Evolutionary conservation across 2,329 filamentous ascomycete genomes (phyloP).

Genomic region (Ophiobolus disseminans): DNA sequence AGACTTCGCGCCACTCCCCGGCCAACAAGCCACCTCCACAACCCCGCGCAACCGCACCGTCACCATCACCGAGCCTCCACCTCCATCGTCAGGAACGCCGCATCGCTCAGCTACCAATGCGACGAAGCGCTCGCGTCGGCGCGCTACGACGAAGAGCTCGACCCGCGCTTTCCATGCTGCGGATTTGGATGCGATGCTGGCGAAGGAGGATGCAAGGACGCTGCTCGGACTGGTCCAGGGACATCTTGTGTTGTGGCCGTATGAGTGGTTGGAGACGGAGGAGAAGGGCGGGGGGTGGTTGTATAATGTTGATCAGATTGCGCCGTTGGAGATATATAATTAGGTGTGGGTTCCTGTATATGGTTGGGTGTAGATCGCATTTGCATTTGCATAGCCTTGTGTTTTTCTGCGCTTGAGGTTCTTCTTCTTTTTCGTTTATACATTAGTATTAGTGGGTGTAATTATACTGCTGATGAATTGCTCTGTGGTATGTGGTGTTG

Average conservation of each 20-base stretch:
- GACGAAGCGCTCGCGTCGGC: slow-evolving; percentile 60
- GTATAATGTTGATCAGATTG: slow-evolving; percentile 94
- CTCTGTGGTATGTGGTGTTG: too few relatives aligned
- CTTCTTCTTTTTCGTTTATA: too few relatives aligned
- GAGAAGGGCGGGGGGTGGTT: slow-evolving; percentile 95
- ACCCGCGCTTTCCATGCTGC: slow-evolving; percentile 67
- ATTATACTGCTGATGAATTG: too few relatives aligned
- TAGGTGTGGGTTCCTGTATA: slow-evolving; percentile 39
- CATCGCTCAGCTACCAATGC: slow-evolving; percentile 24
- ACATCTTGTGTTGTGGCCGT: slow-evolving; percentile 88
- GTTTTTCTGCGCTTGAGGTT: too few relatives aligned
- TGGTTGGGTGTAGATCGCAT: neutral
- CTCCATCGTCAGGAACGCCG: slow-evolving; percentile 14
- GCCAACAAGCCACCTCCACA: slow-evolving; percentile 6
- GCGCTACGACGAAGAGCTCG: slow-evolving; percentile 74
- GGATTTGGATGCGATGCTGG: slow-evolving; percentile 73
- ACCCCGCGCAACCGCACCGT: slow-evolving; percentile 42
- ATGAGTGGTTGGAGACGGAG: slow-evolving; percentile 86
- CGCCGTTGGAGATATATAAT: slow-evolving; percentile 89
- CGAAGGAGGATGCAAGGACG: slow-evolving; percentile 78
- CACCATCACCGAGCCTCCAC: slow-evolving; percentile 43
- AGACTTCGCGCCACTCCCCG: slow-evolving; percentile 10
- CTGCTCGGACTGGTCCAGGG: slow-evolving; percentile 84
- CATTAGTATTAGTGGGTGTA: too few relatives aligned
- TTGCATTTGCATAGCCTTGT: too few relatives aligned